A percentile compares a stretch with the other conserved stretches of the same genome.
Evolutionary conservation across 192 early-diverging fungal species (phyloP).

Genomic region (Coemansia sp.): DNA sequence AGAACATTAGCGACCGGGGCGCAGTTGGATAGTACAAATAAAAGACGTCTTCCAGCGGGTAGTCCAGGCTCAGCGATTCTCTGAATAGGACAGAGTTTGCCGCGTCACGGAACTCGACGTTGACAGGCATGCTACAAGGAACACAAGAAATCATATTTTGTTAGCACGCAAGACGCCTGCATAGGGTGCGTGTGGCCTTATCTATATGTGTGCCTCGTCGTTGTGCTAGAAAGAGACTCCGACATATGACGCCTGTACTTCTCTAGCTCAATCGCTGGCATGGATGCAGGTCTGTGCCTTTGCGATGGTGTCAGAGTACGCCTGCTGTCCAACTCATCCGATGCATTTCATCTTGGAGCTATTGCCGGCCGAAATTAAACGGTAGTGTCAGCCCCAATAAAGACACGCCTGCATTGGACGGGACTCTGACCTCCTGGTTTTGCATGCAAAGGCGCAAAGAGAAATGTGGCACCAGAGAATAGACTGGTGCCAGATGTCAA

Average conservation of each 20-base stretch:
- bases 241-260: background rate
- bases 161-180: background rate
- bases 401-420: background rate
- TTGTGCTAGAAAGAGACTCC: background rate
- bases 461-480: background rate
- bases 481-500: background rate
- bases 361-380: background rate
- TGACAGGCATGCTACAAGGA: slow-evolving; percentile 20
- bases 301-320: background rate
- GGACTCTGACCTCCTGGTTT: background rate
- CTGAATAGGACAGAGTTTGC: slow-evolving; percentile 31
- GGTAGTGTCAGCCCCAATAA: background rate
- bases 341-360: background rate
- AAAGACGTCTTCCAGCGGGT: slow-evolving; percentile 47
- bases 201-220: background rate
- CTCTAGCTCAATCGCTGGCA: background rate
- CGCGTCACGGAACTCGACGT: slow-evolving; percentile 51
- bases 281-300: background rate
- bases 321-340: background rate
- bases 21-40: slow-evolving; percentile 40
- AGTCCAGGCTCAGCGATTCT: slow-evolving; percentile 36
- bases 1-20: slow-evolving; percentile 41
- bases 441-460: background rate
- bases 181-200: background rate
- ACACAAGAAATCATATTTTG: background rate